Evolutionary conservation across 2,329 filamentous ascomycete species (phyloP).

Genomic region (Botryosphaeria dothidea): DNA sequence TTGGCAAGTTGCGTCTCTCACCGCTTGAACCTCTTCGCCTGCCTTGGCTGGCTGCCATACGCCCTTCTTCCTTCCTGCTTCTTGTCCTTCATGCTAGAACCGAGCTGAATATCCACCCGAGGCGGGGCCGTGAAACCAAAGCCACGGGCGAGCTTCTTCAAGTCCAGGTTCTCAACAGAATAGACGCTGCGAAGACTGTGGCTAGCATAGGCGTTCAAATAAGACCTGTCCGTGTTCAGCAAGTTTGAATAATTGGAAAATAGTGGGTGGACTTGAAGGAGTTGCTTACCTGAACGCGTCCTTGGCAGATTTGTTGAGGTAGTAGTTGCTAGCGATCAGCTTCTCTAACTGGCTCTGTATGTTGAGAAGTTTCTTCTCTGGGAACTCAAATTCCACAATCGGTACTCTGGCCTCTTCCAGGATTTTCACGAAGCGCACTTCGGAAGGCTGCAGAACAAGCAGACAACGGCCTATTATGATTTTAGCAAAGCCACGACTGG

Average conservation of each 20-base stretch:
- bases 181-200: conserved; percentile 83
- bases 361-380: conserved; percentile 86
- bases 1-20: background rate
- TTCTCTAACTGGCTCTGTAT: conserved; percentile 77
- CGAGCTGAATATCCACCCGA: conserved; percentile 75
- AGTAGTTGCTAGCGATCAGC: conserved; percentile 93
- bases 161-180: conserved; percentile 77
- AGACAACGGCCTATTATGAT: conserved; percentile 54
- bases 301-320: conserved; percentile 70
- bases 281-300: conserved; percentile 34
- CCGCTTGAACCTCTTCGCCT: conserved; percentile 48
- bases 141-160: conserved; percentile 80
- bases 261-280: too few relatives aligned
- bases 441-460: conserved; percentile 89
- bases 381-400: conserved; percentile 95
- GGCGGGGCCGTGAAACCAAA: conserved; percentile 80
- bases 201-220: conserved; percentile 91
- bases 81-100: conserved; percentile 76
- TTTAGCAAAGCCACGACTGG: too few relatives aligned
- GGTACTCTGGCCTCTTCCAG: conserved; percentile 90
- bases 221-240: conserved; percentile 57
- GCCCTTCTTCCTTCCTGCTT: conserved; percentile 62
- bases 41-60: conserved; percentile 78
- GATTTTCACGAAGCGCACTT: conserved; percentile 89
- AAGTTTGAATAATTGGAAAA: background rate